Evolutionary conservation across 2,329 filamentous ascomycete genomes (phyloP).

Genomic region (Trichoderma sp.): DNA sequence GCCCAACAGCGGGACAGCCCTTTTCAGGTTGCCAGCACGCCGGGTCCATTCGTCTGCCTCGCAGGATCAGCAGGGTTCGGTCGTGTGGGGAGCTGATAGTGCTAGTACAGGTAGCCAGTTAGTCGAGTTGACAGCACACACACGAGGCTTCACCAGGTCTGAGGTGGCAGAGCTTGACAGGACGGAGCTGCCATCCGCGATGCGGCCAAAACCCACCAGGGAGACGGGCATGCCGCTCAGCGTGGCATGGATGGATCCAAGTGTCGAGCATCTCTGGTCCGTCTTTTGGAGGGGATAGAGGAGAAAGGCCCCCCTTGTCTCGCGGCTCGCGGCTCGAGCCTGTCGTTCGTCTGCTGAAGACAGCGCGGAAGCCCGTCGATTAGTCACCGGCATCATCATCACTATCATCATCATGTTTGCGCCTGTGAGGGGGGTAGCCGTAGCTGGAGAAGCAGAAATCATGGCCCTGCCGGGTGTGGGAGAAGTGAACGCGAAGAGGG

Average conservation of each 20-base stretch:
- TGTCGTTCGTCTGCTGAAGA: not conserved
- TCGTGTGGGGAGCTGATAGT: slow-evolving; percentile 15
- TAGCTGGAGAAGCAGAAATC: not conserved
- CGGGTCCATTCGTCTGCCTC: slow-evolving; percentile 19
- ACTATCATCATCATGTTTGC: not conserved
- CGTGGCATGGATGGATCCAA: slow-evolving; percentile 13
- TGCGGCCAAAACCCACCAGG: slow-evolving; percentile 5
- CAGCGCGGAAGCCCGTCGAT: not conserved
- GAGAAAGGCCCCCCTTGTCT: not conserved
- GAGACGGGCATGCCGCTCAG: slow-evolving; percentile 13
- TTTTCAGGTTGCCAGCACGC: slow-evolving; percentile 19
- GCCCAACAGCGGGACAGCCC: slow-evolving; percentile 18
- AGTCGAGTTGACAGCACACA: slow-evolving; percentile 13
- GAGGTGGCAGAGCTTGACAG: slow-evolving; percentile 17
- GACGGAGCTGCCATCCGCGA: slow-evolving; percentile 1
- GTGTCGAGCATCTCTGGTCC: not conserved
- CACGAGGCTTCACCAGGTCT: slow-evolving; percentile 1
- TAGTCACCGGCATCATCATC: not conserved
- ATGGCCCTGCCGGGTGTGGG: not conserved
- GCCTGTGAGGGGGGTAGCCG: not conserved
- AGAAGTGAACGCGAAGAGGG: not conserved
- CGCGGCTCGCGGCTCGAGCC: not conserved
- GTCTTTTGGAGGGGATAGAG: not conserved
- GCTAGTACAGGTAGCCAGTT: not conserved
- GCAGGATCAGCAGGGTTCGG: slow-evolving; percentile 20